A percentile compares a stretch with the other conserved stretches of the same genome.
Conservation (phyloP, 164 flowering plant species). For the Umbellularia californica region DNA sequence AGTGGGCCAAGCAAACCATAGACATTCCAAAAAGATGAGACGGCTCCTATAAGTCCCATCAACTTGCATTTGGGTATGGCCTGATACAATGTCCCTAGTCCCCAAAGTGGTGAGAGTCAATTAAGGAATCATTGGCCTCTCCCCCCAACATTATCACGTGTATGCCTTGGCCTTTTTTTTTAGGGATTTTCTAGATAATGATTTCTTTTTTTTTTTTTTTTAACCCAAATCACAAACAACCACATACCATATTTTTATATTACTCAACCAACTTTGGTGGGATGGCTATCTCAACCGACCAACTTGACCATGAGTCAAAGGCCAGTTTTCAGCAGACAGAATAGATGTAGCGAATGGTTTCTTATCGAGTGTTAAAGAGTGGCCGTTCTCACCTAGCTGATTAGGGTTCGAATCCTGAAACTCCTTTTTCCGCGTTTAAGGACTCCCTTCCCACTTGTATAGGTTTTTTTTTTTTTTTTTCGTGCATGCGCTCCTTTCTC, state of each 20-base stretch:
- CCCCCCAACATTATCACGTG: conserved; percentile 11
- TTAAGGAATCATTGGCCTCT: conserved; percentile 13
- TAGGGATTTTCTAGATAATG: too few species aligned
- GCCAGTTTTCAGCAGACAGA: too few species aligned
- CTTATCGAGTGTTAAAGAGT: too few species aligned
- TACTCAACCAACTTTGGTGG: too few species aligned
- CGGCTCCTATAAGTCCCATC: not conserved
- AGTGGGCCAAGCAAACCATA: not conserved
- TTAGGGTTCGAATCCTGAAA: rapidly evolving
- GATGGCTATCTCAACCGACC: too few species aligned
- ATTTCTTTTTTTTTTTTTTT: too few species aligned
- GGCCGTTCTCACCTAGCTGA: rapidly evolving
- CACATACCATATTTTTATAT: too few species aligned
- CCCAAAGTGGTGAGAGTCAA: conserved; percentile 15
- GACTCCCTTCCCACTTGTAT: too few species aligned
- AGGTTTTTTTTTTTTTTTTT: rapidly evolving
- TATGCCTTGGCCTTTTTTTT: not conserved
- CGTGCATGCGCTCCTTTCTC: too few species aligned
- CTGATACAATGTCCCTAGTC: conserved; percentile 12
- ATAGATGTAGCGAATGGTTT: too few species aligned
- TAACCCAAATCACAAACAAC: too few species aligned
- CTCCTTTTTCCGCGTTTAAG: rapidly evolving
- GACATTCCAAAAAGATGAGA: conserved; percentile 1
- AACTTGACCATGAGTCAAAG: too few species aligned
- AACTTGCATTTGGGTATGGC: not conserved